Evolutionary conservation across 257 asterid species (phyloP), one percentile per base, ranked within the genome.

Genomic region (Petunia axillaris): DNA sequence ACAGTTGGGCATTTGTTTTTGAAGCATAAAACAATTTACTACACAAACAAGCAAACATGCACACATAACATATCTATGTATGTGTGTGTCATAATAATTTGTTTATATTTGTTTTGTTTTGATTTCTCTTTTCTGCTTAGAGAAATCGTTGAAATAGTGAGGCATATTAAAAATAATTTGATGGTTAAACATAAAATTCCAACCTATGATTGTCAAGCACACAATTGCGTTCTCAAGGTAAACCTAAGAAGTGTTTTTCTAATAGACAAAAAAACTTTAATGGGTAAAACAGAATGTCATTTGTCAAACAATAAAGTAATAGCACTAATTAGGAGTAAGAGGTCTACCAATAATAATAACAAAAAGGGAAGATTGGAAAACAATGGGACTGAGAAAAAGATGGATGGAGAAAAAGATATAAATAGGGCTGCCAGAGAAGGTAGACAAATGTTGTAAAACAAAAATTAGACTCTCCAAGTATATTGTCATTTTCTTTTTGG

Each of bases 321-420:
- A 15, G 5, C 57, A 52, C 57, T 52, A 8, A 15, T 8, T 52
- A 13, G 25, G 25, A 25, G 25, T 25, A 25, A 25, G 25, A 52
- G 57, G 57, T 52, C 57, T 52, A 52, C 57, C 15, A 10, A 52
- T 52, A 25, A 10, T 52, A 52, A 52, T 52, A 52, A 52, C 57
- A 52, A 52, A 52, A 52, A 52, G 57, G n/a, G 54, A 64, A 65
- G 64, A 64, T 64, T 15, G 44, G 77, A 55, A 68, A n/a, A 16
- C 40, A 44, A 50, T 43, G 15, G 7, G n/a, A 8, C 67, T 63
- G 76, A 48, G 50, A 1, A 59, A 79, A 64, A 16, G 50, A 65
- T 16, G 16, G 59, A 76, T 44, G 75, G 35, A 60, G 36, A 55
- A 25, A n/a, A 8, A 43, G n/a, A 57, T 13, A 40, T 35, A 11